Percentiles rank a stretch among this genome's conserved stretches.
Conservation (phyloP, 352 stramenopile genomes). For the Stramenopiles sp. region DNA sequence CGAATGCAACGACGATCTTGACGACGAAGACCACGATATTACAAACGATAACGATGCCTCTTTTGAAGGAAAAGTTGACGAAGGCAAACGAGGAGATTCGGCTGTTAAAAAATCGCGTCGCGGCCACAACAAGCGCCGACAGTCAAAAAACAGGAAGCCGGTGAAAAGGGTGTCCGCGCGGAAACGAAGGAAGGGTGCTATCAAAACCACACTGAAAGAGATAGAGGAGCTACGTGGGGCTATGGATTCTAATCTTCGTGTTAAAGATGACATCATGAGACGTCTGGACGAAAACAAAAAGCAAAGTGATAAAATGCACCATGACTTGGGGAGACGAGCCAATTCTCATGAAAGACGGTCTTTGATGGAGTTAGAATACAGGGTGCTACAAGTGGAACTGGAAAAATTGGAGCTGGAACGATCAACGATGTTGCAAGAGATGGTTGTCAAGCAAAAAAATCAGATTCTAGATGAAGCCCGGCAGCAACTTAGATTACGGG, state of each 20-base stretch:
- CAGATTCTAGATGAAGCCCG: no score
- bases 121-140: conserved; percentile 13
- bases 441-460: no score
- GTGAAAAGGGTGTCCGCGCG: conserved; percentile 17
- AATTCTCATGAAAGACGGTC: no score
- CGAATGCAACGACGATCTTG: no score
- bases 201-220: conserved; percentile 25
- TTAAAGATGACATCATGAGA: conserved; percentile 22
- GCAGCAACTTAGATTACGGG: no score
- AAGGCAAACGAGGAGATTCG: conserved; percentile 23
- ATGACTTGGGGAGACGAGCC: no score
- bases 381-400: no score
- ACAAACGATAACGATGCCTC: conserved; percentile 10
- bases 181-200: conserved; percentile 12
- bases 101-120: conserved; percentile 14
- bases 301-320: conserved; percentile 30
- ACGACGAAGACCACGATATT: conserved; percentile 16
- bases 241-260: conserved; percentile 21
- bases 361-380: no score
- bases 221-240: conserved; percentile 27
- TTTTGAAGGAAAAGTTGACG: not conserved
- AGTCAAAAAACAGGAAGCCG: conserved; percentile 15
- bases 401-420: no score
- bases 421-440: no score
- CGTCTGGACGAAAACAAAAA: conserved; percentile 34